Evolutionary conservation across 1,284 basidiomycete species (phyloP).

Genomic region (Phellinidium pouzarii): DNA sequence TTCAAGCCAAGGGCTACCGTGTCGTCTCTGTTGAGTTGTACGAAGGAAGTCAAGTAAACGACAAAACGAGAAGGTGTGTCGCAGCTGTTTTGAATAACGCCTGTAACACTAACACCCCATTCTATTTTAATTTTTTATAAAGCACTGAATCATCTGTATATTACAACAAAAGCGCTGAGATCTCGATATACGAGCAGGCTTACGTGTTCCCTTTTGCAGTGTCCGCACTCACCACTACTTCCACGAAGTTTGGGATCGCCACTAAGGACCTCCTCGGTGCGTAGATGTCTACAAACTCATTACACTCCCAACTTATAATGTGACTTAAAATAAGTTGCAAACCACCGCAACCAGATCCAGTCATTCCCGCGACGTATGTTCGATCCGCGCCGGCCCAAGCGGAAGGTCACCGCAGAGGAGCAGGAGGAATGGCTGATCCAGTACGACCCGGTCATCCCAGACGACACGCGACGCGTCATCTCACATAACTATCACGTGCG

Average conservation of each 20-base stretch:
- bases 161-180: conserved; percentile 42
- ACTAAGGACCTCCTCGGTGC: conserved; percentile 80
- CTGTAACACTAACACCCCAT: background rate
- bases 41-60: conserved; percentile 60
- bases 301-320: no score
- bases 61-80: conserved; percentile 62
- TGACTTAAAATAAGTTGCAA: conserved; percentile 58
- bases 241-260: conserved; percentile 84
- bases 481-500: conserved; percentile 74
- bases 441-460: conserved; percentile 75
- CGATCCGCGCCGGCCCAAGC: conserved; percentile 78
- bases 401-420: conserved; percentile 74
- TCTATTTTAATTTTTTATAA: conserved; percentile 17
- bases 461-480: conserved; percentile 68
- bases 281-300: no score
- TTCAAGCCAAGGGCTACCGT: conserved; percentile 58
- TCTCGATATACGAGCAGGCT: conserved; percentile 61
- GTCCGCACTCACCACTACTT: conserved; percentile 66
- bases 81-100: conserved; percentile 8
- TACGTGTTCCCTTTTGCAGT: conserved; percentile 69
- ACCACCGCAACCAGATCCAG: conserved; percentile 66
- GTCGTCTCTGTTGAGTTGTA: conserved; percentile 84
- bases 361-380: conserved; percentile 71
- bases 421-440: conserved; percentile 81
- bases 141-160: conserved; percentile 75